phyloP scores from a whole-genome alignment of 768 basidiomycete genomes.

The Tephrocybe sp. region DNA sequence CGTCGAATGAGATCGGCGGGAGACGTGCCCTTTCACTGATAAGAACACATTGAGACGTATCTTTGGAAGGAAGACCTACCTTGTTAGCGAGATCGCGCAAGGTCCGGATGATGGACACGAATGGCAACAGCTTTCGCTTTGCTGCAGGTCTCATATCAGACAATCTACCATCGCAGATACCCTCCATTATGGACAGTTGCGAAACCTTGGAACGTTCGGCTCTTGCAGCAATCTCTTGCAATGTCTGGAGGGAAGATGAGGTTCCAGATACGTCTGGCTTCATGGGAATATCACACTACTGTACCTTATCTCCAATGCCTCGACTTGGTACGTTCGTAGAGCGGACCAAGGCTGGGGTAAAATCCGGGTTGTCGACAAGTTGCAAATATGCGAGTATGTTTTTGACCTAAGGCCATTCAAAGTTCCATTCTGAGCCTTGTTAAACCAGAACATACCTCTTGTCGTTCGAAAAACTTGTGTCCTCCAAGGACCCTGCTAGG shows the following conservation, averaged over 20 bases:
- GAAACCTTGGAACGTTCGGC: slow-evolving; percentile 54
- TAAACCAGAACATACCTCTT: slow-evolving; percentile 51
- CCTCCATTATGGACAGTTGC: slow-evolving; percentile 59
- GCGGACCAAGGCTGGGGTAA: slow-evolving; percentile 68
- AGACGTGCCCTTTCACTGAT: slow-evolving; percentile 44
- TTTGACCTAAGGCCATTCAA: slow-evolving; percentile 65
- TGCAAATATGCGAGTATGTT: slow-evolving; percentile 83
- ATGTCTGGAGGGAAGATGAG: slow-evolving; percentile 40
- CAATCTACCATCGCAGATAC: slow-evolving; percentile 58
- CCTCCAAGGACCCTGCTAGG: slow-evolving; percentile 76
- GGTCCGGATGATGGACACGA: slow-evolving; percentile 55
- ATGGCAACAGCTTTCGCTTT: slow-evolving; percentile 60
- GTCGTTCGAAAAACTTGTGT: slow-evolving; percentile 84
- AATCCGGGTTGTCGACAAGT: slow-evolving; percentile 71
- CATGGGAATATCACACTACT: background rate
- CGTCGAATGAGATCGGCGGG: slow-evolving; percentile 65
- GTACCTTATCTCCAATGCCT: slow-evolving; percentile 77
- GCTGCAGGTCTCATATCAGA: slow-evolving; percentile 68
- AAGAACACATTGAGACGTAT: background rate
- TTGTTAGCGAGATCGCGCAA: slow-evolving; percentile 54
- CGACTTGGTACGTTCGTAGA: slow-evolving; percentile 72
- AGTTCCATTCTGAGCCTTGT: slow-evolving; percentile 60
- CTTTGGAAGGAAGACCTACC: slow-evolving; percentile 33
- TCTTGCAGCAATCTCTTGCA: slow-evolving; percentile 53
- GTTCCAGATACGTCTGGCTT: background rate